Evolutionary conservation across 1,139 yeast species (phyloP), one percentile per base, ranked within the genome.

Genomic region (Sugiyamaella grinbergsii): DNA sequence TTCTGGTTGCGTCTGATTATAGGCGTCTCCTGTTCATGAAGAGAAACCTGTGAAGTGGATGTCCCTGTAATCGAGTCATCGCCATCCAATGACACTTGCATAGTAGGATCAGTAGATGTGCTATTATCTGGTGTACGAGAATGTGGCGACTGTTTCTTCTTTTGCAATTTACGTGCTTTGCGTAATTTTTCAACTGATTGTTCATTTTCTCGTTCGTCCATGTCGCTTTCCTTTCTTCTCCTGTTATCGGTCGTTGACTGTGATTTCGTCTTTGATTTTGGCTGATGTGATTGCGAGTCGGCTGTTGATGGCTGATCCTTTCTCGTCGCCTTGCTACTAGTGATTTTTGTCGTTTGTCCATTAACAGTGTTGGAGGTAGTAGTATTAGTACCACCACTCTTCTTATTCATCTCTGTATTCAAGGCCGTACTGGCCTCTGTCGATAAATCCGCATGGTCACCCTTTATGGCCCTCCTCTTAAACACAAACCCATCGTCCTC

Each of bases 1-100:
- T 64, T 66, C 51, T 73, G 69, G 56, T 71, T 74, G 50, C 71
- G 63, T 43, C 70, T 66, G 40, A 71, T 68, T 44, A 73, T 64
- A 3, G 77, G 79, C 0, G 76, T 71, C 55, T 71, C 78, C 24
- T 68, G 43, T 8, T 26, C 47, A 24, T 47, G 43, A 18, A 45
- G 47, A 6, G 38, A 29, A 6, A 50, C 47, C 38, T 45, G 43
- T 10, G 43, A 22, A 1, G 49, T 45, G 10, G 37, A 32, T 7
- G 50, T 40, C 18, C 19, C 24, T 20, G 18, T 42, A 4, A 32
- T 11, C 5, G 40, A 33, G 1, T 26, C 41, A 15, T 41, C 22
- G n/a, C 13, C 32, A n/a, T 29, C n/a, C n/a, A 5, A 6, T 28
- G n/a, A 13, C 13, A 4, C 16, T 29, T 29, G 13, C 16, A 11